Conservation (phyloP, 2,329 filamentous ascomycete genomes). For the Cercospora janseana region DNA sequence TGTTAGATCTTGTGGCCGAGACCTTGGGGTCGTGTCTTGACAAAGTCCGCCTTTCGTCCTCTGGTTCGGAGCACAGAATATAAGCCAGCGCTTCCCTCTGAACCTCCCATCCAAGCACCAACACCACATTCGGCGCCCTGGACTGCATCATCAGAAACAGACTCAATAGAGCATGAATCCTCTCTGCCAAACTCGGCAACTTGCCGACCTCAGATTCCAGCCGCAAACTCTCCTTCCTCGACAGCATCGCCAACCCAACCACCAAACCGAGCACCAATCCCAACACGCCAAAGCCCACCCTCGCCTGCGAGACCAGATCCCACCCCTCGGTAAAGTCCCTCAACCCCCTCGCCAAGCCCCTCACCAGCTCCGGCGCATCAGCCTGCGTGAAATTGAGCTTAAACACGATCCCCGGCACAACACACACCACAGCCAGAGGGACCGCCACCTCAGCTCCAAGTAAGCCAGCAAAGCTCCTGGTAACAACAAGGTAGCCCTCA, state of each 20-base stretch:
- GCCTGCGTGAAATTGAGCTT: constrained; percentile 85
- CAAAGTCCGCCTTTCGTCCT: not conserved
- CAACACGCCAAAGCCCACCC: constrained; percentile 41
- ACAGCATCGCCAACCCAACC: constrained; percentile 25
- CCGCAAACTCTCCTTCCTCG: constrained; percentile 17
- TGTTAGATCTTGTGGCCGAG: not conserved
- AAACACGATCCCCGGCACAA: constrained; percentile 68
- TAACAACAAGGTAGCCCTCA: constrained; percentile 49
- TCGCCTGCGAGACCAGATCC: constrained; percentile 39
- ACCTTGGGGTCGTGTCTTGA: not conserved
- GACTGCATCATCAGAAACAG: constrained; percentile 86
- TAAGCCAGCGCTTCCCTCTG: constrained; percentile 43
- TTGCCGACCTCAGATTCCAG: constrained; percentile 13
- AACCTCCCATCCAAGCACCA: constrained; percentile 73
- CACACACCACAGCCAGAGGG: constrained; percentile 43
- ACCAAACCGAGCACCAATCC: constrained; percentile 35
- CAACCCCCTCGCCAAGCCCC: constrained; percentile 46
- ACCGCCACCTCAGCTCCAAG: constrained; percentile 32
- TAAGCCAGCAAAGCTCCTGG: constrained; percentile 31
- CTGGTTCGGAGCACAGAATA: constrained; percentile 17
- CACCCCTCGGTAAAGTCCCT: constrained; percentile 30
- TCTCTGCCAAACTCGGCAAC: constrained; percentile 31
- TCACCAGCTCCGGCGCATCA: constrained; percentile 73
- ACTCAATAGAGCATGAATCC: constrained; percentile 65
- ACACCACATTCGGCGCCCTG: constrained; percentile 76